These are phyloP conservation scores for Tetracladium maxilliforme DNA, from an alignment of 2,329 filamentous ascomycete genomes.

Conservation along the genomic window DNA sequence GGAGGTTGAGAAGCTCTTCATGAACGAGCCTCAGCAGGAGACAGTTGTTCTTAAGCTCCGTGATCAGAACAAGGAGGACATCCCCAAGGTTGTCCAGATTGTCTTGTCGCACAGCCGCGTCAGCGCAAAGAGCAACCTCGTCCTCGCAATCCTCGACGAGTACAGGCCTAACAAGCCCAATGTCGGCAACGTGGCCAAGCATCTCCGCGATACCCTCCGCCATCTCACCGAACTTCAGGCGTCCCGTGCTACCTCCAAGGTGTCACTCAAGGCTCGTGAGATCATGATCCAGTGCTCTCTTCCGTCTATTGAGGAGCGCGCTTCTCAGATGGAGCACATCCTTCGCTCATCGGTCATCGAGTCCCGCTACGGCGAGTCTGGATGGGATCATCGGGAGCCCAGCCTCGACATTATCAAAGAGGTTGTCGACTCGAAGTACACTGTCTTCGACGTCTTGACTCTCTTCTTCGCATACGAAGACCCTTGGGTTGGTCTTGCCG, in stretches of 20 bases:
- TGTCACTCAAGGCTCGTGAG: slow-evolving; percentile 92
- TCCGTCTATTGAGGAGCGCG: slow-evolving; percentile 88
- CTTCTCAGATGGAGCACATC: slow-evolving; percentile 96
- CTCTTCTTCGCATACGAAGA: slow-evolving; percentile 93
- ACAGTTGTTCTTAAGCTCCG: slow-evolving; percentile 86
- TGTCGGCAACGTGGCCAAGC: slow-evolving; percentile 75
- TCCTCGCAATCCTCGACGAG: slow-evolving; percentile 82
- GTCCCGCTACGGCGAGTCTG: slow-evolving; percentile 93
- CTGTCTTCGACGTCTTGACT: slow-evolving; percentile 89
- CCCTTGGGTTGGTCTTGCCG: slow-evolving; percentile 84
- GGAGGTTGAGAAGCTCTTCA: slow-evolving; percentile 76
- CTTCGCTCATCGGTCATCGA: slow-evolving; percentile 89
- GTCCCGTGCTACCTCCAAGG: slow-evolving; percentile 76
- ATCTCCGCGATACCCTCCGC: slow-evolving; percentile 69
- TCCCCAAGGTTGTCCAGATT: slow-evolving; percentile 68
- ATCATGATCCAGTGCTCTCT: slow-evolving; percentile 94
- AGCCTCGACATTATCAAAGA: slow-evolving; percentile 87
- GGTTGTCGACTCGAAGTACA: slow-evolving; percentile 96
- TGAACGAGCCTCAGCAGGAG: slow-evolving; percentile 77
- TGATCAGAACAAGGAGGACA: slow-evolving; percentile 92
- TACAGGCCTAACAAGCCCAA: slow-evolving; percentile 92
- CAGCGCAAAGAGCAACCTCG: slow-evolving; percentile 82
- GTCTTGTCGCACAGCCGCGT: slow-evolving; percentile 91
- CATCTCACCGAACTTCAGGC: slow-evolving; percentile 84
- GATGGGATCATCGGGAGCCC: slow-evolving; percentile 91